These are phyloP conservation scores for Rhodotorula babjevae DNA, from an alignment of 768 basidiomycete genomes.

Conservation along the genomic window DNA sequence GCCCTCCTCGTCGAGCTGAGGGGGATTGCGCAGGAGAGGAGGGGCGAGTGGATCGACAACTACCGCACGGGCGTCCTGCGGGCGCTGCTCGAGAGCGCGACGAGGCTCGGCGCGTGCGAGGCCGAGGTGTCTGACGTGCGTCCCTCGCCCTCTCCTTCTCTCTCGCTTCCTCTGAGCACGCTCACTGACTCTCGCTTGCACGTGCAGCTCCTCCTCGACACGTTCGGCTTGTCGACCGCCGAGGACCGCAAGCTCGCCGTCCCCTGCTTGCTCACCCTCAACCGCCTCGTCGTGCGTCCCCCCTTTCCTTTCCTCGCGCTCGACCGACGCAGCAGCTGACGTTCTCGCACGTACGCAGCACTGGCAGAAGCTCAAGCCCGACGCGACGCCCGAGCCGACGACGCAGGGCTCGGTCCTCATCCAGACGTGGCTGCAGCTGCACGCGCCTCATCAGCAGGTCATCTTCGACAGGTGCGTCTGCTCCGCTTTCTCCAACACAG, in stretches of 20 bases:
- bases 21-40: constrained; percentile 51
- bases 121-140: constrained; percentile 58
- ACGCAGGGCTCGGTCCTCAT: constrained; percentile 80
- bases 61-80: constrained; percentile 72
- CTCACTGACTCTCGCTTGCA: neutral
- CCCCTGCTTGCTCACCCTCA: constrained; percentile 60
- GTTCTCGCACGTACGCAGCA: constrained; percentile 8
- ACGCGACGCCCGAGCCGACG: constrained; percentile 57
- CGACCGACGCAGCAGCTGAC: neutral
- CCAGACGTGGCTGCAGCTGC: constrained; percentile 71
- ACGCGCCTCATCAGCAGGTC: constrained; percentile 61
- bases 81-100: constrained; percentile 66
- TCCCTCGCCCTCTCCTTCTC: neutral
- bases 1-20: constrained; percentile 60
- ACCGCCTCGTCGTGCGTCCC: constrained; percentile 46
- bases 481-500: neutral
- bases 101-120: constrained; percentile 53
- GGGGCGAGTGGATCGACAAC: constrained; percentile 56
- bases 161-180: neutral
- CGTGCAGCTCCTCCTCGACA: constrained; percentile 58
- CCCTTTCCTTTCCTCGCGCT: neutral
- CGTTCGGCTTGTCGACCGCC: constrained; percentile 56
- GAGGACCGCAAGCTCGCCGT: constrained; percentile 59
- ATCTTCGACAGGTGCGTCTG: constrained; percentile 63
- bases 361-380: constrained; percentile 29